Evolutionary conservation across 495 filamentous ascomycete genomes (phyloP).

Genomic region (Corynascus novoguineensis): DNA sequence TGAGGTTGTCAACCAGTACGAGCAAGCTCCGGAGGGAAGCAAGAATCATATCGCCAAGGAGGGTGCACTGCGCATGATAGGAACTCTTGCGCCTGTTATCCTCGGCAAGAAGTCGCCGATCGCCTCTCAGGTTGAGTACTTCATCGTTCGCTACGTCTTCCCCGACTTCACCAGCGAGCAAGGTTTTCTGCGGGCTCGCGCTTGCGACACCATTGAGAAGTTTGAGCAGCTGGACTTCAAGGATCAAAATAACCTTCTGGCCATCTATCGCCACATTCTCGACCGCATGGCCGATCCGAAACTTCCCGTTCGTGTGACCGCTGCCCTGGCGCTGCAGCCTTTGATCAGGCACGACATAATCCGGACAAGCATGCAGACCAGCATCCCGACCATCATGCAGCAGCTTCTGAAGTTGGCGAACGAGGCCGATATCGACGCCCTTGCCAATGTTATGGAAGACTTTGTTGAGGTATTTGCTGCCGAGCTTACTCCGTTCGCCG

Average conservation of each 20-base stretch:
- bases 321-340: slow-evolving; percentile 88
- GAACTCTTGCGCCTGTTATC: slow-evolving; percentile 87
- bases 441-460: slow-evolving; percentile 99
- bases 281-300: slow-evolving; percentile 92
- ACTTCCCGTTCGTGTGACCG: slow-evolving; percentile 89
- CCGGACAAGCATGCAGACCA: slow-evolving; percentile 88
- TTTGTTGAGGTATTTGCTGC: slow-evolving; percentile 97
- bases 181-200: slow-evolving; percentile 89
- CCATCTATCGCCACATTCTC: slow-evolving; percentile 93
- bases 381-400: slow-evolving; percentile 99
- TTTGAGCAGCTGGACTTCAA: slow-evolving; percentile 96
- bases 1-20: slow-evolving; percentile 78
- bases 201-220: slow-evolving; percentile 95
- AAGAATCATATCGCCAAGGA: slow-evolving; percentile 95
- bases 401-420: slow-evolving; percentile 94
- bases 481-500: slow-evolving; percentile 96
- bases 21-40: slow-evolving; percentile 72
- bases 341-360: slow-evolving; percentile 94
- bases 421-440: slow-evolving; percentile 87
- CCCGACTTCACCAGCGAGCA: slow-evolving; percentile 92
- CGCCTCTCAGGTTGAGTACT: slow-evolving; percentile 96
- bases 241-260: slow-evolving; percentile 85
- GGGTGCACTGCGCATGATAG: slow-evolving; percentile 94
- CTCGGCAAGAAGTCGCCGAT: slow-evolving; percentile 97
- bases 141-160: slow-evolving; percentile 96